phyloP scores from a whole-genome alignment of 176 grass and related monocot genomes.

The Phragmites australis region DNA sequence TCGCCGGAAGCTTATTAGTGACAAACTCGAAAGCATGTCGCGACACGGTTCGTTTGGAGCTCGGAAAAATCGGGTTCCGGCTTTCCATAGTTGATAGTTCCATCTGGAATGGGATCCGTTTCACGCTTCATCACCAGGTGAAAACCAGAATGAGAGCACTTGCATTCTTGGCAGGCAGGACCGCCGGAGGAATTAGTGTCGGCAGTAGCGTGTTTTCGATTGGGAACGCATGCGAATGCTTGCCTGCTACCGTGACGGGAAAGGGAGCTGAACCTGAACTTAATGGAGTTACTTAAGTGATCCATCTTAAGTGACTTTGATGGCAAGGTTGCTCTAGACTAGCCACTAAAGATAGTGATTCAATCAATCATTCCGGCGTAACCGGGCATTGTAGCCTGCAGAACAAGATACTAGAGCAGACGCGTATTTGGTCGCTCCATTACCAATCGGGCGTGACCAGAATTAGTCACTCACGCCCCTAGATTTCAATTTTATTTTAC shows the following conservation, averaged over 20 bases:
- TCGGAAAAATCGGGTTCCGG: background rate
- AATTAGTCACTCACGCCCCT: too few relatives aligned
- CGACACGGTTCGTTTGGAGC: background rate
- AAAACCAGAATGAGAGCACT: background rate
- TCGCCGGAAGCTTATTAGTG: too few relatives aligned
- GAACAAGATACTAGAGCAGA: background rate
- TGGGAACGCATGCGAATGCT: background rate
- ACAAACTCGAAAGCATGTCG: background rate
- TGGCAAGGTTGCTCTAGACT: constrained; percentile 10
- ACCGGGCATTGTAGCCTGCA: background rate
- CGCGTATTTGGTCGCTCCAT: constrained; percentile 12
- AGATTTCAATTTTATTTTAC: too few relatives aligned
- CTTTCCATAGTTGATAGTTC: too few relatives aligned
- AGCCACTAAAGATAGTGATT: background rate
- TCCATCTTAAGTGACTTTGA: background rate
- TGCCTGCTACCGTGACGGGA: background rate
- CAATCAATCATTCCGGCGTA: constrained; percentile 10
- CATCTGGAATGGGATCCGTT: too few relatives aligned
- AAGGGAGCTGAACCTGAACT: background rate
- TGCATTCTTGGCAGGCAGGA: background rate
- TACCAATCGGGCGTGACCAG: background rate
- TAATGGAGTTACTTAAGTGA: background rate
- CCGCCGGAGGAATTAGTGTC: background rate
- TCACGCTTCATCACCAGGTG: background rate
- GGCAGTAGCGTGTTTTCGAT: background rate